phyloP scores from a whole-genome alignment of 106 monocot genomes.

The Amphibolis antarctica region DNA sequence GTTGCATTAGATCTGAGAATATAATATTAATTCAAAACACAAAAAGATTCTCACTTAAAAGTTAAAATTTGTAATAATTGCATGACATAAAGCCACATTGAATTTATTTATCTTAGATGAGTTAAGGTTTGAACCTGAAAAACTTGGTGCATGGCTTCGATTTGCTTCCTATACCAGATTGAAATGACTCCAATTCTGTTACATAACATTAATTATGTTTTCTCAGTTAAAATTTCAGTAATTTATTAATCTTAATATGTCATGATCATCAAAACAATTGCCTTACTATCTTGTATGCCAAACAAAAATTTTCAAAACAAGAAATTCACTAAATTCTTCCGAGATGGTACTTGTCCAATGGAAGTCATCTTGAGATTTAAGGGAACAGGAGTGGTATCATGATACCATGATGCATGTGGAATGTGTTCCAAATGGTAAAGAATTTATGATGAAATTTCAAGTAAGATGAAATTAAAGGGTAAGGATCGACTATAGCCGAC shows the following conservation, averaged over 20 bases:
- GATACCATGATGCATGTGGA: too few species aligned
- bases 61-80: constrained; percentile 4
- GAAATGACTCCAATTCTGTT: constrained; percentile 71
- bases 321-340: too few species aligned
- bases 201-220: constrained; percentile 67
- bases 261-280: background rate
- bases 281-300: constrained; percentile 2
- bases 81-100: constrained; percentile 21
- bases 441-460: too few species aligned
- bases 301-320: background rate
- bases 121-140: constrained; percentile 99
- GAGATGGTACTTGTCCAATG: too few species aligned
- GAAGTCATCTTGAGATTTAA: too few species aligned
- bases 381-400: too few species aligned
- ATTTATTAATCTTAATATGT: constrained; percentile 27
- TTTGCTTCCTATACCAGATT: constrained; percentile 99
- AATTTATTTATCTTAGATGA: constrained; percentile 35
- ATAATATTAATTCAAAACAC: constrained; percentile 8
- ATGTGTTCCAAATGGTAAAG: too few species aligned
- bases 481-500: too few species aligned
- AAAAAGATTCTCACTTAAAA: constrained; percentile 3
- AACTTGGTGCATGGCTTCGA: constrained; percentile 99
- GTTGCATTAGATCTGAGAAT: constrained; percentile 31
- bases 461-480: too few species aligned
- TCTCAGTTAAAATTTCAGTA: constrained; percentile 36